Percentiles rank a stretch among this genome's conserved stretches.
Evolutionary conservation across 805 yeast genomes (phyloP).

Genomic region (Cyberlindnera saturnus): DNA sequence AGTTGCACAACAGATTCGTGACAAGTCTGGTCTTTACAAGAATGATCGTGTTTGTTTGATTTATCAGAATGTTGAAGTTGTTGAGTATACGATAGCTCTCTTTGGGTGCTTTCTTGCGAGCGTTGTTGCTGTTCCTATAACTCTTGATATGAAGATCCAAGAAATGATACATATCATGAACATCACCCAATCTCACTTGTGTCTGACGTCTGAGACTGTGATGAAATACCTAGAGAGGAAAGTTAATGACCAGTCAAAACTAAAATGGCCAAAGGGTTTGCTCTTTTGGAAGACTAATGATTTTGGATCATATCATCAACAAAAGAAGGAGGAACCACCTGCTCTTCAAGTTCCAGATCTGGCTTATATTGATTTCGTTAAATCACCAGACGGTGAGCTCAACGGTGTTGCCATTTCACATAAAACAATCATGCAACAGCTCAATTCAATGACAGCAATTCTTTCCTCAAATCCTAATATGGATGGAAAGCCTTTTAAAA

Average conservation of each 20-base stretch:
- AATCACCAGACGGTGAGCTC: constrained; percentile 85
- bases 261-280: constrained; percentile 71
- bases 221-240: constrained; percentile 64
- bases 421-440: constrained; percentile 80
- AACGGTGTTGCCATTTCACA: constrained; percentile 94
- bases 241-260: constrained; percentile 38
- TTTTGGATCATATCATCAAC: constrained; percentile 64
- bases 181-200: constrained; percentile 68
- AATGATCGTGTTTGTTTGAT: constrained; percentile 82
- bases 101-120: constrained; percentile 93
- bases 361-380: constrained; percentile 89
- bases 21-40: constrained; percentile 64
- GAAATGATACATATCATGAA: constrained; percentile 71
- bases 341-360: constrained; percentile 71
- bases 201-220: constrained; percentile 76
- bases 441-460: constrained; percentile 67
- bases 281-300: constrained; percentile 82
- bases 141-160: constrained; percentile 58
- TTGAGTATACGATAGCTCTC: constrained; percentile 80
- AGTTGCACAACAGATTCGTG: constrained; percentile 76
- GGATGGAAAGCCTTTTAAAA: constrained; percentile 40
- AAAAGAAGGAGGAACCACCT: constrained; percentile 53
- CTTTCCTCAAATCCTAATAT: constrained; percentile 56
- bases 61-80: constrained; percentile 76
- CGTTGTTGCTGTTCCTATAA: constrained; percentile 89